Base-by-base conservation (phyloP, 192 early-diverging fungal species). In the Podila clonocystis region DNA sequence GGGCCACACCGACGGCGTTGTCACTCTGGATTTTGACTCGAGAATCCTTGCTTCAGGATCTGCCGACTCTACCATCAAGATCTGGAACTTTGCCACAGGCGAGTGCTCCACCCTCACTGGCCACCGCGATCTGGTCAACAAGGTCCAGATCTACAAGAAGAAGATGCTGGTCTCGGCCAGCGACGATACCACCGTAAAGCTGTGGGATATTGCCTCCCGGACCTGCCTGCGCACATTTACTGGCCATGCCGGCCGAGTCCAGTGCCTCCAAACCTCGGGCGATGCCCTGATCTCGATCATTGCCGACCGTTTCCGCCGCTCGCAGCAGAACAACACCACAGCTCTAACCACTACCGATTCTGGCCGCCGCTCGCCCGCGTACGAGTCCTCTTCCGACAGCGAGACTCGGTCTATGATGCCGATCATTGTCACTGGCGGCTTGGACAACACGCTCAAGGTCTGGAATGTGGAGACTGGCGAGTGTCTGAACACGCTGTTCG, bases 101-200 rank as follows among this genome's bases (percentile, higher is more conserved):
- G 85, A 91, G 70, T 89, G 88, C 59, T 91, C 84, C 65, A 90
- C 89, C 7, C 83, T 99, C 20, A 87, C 76, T 8, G 98, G 96
- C 0, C 97, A 99, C 68, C 87, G 86, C 0, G 96, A 96, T 74
- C 93, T 93, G 92, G 94, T 98, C 57, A 99, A 99, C 82, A 86
- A 91, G 58, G 95, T 99, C 41, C 90, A 91, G 31, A 87, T 99
- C 28, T 89, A 86, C 45, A 87, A 90, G 63, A 84, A 89, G 29
- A 87, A 85, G 29, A 73, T 86, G n/a, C 69, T 94, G 58, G 88
- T 98, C 31, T 95, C 95, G 2, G 94, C 92, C 60, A 95, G 95
- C 5, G 96, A 98, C 76, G 98, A 99, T 62, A 87, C 87, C 62
- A 94, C 94, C 0, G 85, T 94, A 41, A 91, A 92, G 83, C 72